phyloP scores from a whole-genome alignment of 139 green algal species.

The Klebsormidium nitens region DNA sequence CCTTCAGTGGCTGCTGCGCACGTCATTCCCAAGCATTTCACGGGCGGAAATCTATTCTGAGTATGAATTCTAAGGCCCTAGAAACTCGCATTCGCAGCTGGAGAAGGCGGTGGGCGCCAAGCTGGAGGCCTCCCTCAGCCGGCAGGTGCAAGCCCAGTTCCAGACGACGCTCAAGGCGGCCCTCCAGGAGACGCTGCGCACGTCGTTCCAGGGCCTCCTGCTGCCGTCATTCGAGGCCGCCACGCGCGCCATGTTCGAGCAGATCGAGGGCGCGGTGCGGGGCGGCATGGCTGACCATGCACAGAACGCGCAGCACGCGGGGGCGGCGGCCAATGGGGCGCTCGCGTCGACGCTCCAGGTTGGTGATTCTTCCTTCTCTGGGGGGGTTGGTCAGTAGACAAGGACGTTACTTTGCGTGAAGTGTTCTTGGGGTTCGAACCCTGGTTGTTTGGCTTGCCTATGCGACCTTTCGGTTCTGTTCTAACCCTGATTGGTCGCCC shows the following conservation, averaged over 20 bases:
- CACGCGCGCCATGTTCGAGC: constrained; percentile 50
- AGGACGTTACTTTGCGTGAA: too few relatives aligned
- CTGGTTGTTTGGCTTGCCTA: too few relatives aligned
- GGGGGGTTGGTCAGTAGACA: too few relatives aligned
- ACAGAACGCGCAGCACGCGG: constrained; percentile 6
- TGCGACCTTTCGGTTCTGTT: too few relatives aligned
- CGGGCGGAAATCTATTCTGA: too few relatives aligned
- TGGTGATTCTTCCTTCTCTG: neutral
- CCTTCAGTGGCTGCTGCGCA: too few relatives aligned
- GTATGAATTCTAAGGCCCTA: too few relatives aligned
- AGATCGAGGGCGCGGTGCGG: constrained; percentile 60
- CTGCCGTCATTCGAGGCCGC: constrained; percentile 71
- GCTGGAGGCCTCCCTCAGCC: constrained; percentile 54
- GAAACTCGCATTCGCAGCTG: too few relatives aligned
- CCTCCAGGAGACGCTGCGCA: constrained; percentile 53
- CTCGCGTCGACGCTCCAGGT: constrained; percentile 20
- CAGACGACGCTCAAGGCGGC: constrained; percentile 13
- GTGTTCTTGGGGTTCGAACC: too few relatives aligned
- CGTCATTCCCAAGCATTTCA: too few relatives aligned
- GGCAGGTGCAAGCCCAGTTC: constrained; percentile 57
- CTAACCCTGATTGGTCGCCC: too few relatives aligned
- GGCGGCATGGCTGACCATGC: constrained; percentile 61
- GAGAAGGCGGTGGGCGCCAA: constrained; percentile 45
- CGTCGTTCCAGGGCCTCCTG: constrained; percentile 49
- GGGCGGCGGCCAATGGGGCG: constrained; percentile 2